Percentiles rank a stretch among this genome's conserved stretches.
These are phyloP conservation scores for Geosmithia putterillii DNA, from an alignment of 2,329 filamentous ascomycete species.

Conservation along the genomic window DNA sequence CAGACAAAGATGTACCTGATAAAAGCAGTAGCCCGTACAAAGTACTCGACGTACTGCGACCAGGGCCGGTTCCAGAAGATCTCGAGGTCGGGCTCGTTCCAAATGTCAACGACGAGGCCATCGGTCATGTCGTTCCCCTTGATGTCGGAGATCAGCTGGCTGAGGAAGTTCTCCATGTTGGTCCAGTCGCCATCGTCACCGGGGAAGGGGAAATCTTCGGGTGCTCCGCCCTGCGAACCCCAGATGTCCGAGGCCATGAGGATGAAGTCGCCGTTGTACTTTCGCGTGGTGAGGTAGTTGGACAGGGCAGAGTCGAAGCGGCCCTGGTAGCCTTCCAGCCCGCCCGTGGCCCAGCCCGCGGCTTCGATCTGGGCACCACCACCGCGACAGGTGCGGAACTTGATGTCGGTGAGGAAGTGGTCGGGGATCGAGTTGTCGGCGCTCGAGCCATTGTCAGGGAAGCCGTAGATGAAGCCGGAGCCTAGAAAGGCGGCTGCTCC, in stretches of 20 bases:
- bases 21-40: constrained; percentile 5
- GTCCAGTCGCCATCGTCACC: constrained; percentile 37
- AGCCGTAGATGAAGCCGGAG: too few relatives aligned
- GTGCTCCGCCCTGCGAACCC: constrained; percentile 31
- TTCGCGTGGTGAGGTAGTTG: constrained; percentile 29
- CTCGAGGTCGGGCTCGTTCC: constrained; percentile 38
- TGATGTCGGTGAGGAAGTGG: too few relatives aligned
- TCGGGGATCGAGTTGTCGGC: too few relatives aligned
- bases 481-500: too few relatives aligned
- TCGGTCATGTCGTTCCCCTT: constrained; percentile 21
- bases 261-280: constrained; percentile 29
- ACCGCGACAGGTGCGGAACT: too few relatives aligned
- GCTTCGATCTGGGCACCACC: too few relatives aligned
- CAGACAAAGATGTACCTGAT: too few relatives aligned
- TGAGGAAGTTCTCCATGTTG: constrained; percentile 27
- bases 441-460: too few relatives aligned
- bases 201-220: constrained; percentile 24
- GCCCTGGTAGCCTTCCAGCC: constrained; percentile 3
- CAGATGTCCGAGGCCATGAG: constrained; percentile 32
- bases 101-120: constrained; percentile 32
- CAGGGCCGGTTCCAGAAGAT: constrained; percentile 8
- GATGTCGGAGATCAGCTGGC: constrained; percentile 21
- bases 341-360: too few relatives aligned
- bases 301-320: constrained; percentile 29
- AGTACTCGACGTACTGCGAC: constrained; percentile 8